phyloP scores from a whole-genome alignment of 192 early-diverging fungal species.

The Backusella psychrophila region DNA sequence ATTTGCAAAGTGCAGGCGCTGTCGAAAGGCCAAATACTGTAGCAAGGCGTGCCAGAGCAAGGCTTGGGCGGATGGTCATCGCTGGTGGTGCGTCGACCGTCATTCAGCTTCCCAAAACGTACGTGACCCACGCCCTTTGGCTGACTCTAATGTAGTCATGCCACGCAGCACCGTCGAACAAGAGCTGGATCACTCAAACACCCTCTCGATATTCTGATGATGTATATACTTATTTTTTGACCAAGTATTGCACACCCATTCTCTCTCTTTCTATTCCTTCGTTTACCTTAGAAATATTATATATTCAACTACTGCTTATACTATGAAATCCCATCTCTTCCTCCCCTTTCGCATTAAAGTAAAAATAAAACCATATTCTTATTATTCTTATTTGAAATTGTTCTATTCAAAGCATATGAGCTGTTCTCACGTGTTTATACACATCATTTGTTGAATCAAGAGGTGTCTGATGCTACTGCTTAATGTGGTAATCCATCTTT shows the following conservation, averaged over 20 bases:
- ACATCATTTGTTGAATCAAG: neutral
- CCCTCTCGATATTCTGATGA: neutral
- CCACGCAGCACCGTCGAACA: neutral
- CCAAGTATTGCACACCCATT: too few species aligned
- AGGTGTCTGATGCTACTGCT: too few species aligned
- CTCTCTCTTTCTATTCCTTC: neutral
- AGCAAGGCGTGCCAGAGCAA: conserved; percentile 71
- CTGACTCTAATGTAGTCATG: neutral
- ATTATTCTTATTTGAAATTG: neutral
- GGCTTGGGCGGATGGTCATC: conserved; percentile 78
- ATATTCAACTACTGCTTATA: neutral
- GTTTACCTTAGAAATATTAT: neutral
- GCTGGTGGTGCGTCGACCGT: conserved; percentile 75
- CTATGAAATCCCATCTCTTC: too few species aligned
- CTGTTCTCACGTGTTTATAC: neutral
- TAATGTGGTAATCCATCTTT: neutral
- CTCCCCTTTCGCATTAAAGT: neutral
- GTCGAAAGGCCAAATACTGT: conserved; percentile 87
- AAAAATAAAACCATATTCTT: neutral
- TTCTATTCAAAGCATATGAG: too few species aligned
- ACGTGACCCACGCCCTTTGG: neutral
- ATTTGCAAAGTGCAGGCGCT: conserved; percentile 86
- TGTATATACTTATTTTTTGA: too few species aligned
- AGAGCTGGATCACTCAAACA: neutral
- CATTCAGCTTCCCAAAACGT: neutral